A percentile compares a stretch with the other conserved stretches of the same genome.
phyloP scores from a whole-genome alignment of 495 filamentous ascomycete species.

The Cercophora sp. region DNA sequence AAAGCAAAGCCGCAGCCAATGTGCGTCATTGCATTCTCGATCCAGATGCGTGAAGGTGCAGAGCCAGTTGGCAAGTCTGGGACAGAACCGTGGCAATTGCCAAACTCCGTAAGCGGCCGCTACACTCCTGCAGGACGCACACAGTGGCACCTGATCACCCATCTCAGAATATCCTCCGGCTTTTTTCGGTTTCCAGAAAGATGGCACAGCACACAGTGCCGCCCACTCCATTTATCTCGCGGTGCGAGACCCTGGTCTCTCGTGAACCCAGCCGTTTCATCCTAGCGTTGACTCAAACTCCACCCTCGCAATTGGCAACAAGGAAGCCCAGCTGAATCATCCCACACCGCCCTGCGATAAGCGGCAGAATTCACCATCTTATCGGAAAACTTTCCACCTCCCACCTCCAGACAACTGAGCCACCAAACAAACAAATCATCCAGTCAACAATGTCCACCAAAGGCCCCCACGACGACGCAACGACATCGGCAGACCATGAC shows the following conservation, averaged over 20 bases:
- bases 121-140: background rate
- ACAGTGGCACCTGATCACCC: conserved; percentile 11
- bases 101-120: too few species aligned
- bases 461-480: conserved; percentile 50
- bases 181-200: background rate
- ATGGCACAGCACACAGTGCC: too few species aligned
- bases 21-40: conserved; percentile 9
- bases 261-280: background rate
- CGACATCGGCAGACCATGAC: conserved; percentile 8
- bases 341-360: conserved; percentile 8
- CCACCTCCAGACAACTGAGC: conserved; percentile 15
- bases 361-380: conserved; percentile 5
- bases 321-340: background rate
- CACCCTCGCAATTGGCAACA: background rate
- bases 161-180: background rate
- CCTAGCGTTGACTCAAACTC: background rate
- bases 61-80: conserved; percentile 2
- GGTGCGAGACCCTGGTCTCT: too few species aligned
- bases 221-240: too few species aligned
- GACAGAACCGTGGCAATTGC: too few species aligned
- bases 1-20: background rate
- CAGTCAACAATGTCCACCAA: conserved; percentile 57
- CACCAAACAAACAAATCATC: background rate
- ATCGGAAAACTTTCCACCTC: conserved; percentile 4
- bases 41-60: conserved; percentile 2